Base-by-base conservation (phyloP, 768 basidiomycete species). In the Trametes villosa region DNA sequence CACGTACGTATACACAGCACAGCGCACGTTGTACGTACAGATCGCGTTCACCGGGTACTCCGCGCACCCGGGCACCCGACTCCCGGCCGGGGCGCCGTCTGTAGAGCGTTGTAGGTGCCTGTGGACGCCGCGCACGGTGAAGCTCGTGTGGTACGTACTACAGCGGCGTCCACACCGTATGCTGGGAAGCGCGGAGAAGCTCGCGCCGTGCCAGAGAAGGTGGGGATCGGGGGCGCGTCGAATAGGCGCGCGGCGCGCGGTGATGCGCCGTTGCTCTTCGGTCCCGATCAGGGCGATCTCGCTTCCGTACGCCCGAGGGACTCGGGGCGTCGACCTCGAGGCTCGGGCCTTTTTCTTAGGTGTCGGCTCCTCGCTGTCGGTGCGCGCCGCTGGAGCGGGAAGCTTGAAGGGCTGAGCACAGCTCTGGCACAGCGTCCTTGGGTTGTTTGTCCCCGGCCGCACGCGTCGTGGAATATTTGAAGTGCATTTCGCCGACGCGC, bases 101-200 rank as follows among this genome's bases (percentile, higher is more conserved):
- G 45, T 40, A 56, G 55, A 2, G 47, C 38, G 20, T 12, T 57
- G 56, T 57, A 42, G 56, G 56, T 57, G 56, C 56, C 50, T 57
- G 56, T 57, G 56, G 56, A 38, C 38, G 20, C 33, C 34, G 46
- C 44, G 17, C n/a, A 27, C 29, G 27, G 27, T 40, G 22, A 9
- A 6, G 29, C n/a, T n/a, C n/a, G n/a, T n/a, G n/a, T n/a, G n/a
- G n/a, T n/a, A n/a, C n/a, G n/a, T n/a, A n/a, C n/a, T n/a, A n/a
- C n/a, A n/a, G n/a, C n/a, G n/a, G n/a, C n/a, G n/a, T n/a, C n/a
- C n/a, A n/a, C n/a, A n/a, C n/a, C n/a, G n/a, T n/a, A n/a, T n/a
- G n/a, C n/a, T n/a, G n/a, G n/a, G n/a, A n/a, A n/a, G n/a, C n/a
- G n/a, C n/a, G n/a, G n/a, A n/a, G n/a, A n/a, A n/a, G n/a, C n/a